phyloP scores from a whole-genome alignment of 2,329 filamentous ascomycete genomes.

The Fonsecaea pugnacius region DNA sequence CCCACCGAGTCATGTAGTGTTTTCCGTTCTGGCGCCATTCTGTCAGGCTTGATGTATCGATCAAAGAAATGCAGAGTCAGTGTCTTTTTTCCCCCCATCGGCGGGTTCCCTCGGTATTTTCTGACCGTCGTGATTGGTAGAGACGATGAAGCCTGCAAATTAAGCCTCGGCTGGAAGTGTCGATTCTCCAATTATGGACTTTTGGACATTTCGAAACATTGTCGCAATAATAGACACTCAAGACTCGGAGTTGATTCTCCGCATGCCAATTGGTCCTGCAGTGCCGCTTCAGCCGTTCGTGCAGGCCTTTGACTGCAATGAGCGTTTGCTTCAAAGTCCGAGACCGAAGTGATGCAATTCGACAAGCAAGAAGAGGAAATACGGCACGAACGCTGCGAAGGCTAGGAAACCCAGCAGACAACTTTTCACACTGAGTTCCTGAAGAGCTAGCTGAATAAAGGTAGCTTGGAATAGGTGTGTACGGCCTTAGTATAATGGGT shows the following conservation, averaged over 20 bases:
- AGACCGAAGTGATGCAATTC: no score
- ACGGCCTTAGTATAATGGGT: no score
- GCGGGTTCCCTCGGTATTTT: neutral
- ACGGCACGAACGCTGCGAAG: neutral
- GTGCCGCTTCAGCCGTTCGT: no score
- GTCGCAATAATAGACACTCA: no score
- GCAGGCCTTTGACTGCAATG: no score
- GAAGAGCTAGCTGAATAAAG: neutral
- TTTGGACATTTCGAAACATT: neutral
- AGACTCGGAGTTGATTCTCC: no score
- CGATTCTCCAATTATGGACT: neutral
- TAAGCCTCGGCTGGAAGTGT: neutral
- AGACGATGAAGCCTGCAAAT: neutral
- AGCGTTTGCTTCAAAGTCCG: no score
- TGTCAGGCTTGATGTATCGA: neutral
- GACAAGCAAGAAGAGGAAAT: neutral
- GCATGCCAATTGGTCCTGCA: no score
- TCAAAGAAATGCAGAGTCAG: neutral
- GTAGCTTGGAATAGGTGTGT: neutral
- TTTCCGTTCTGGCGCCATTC: neutral
- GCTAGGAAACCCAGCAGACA: neutral
- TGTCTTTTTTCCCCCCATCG: neutral
- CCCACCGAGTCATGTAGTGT: neutral
- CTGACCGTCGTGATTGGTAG: neutral
- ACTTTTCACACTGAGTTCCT: neutral